Conservation (phyloP, 805 yeast species). For the Wickerhamiella azymoides region DNA sequence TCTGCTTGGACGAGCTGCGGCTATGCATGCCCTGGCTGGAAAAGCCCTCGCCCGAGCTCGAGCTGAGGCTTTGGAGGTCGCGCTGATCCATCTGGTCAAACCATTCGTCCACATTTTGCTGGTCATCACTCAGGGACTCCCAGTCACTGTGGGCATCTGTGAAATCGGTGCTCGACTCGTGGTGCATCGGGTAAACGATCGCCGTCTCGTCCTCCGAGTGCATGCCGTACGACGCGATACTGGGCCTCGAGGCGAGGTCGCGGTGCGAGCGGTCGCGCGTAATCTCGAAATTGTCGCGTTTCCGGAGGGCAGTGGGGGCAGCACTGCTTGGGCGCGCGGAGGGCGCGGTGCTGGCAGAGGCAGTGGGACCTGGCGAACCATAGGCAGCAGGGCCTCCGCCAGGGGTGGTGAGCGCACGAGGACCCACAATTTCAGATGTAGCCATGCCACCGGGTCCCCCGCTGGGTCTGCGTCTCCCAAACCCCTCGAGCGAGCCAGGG, state of each 20-base stretch:
- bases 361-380: neutral
- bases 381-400: neutral
- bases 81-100: slow-evolving; percentile 17
- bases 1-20: slow-evolving; percentile 1
- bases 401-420: neutral
- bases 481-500: neutral
- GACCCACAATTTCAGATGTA: too few species aligned
- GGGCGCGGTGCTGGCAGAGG: too few species aligned
- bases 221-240: slow-evolving; percentile 6
- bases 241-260: slow-evolving; percentile 4
- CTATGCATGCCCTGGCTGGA: slow-evolving; percentile 1
- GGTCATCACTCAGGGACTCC: slow-evolving; percentile 13
- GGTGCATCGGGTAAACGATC: slow-evolving; percentile 1
- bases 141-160: slow-evolving; percentile 2
- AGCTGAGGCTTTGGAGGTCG: slow-evolving; percentile 19
- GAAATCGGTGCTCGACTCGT: neutral
- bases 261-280: slow-evolving; percentile 5
- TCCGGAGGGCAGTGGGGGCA: neutral
- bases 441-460: too few species aligned
- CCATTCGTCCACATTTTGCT: slow-evolving; percentile 26
- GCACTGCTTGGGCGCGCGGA: too few species aligned
- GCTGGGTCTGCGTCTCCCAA: too few species aligned
- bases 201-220: slow-evolving; percentile 5
- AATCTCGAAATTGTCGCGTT: slow-evolving; percentile 2
- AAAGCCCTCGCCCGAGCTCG: slow-evolving; percentile 7